Conservation (phyloP, 2,329 filamentous ascomycete species). For the Xylariaceae sp. region DNA sequence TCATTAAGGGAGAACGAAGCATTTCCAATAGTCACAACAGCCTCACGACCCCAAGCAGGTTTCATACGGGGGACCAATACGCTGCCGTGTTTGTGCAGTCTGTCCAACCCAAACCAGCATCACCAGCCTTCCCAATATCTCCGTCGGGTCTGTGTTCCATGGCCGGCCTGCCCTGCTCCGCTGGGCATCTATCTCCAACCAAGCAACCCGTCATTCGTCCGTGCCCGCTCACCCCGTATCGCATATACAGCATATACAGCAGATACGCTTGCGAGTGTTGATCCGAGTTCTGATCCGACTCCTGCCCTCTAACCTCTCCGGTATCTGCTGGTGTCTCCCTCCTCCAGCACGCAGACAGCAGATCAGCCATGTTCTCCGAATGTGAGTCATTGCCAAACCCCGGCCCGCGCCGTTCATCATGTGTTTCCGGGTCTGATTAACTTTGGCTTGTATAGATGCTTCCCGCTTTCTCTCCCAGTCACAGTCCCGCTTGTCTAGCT, state of each 20-base stretch:
- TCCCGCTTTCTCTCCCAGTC: slow-evolving; percentile 95
- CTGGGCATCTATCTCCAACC: slow-evolving; percentile 11
- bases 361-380: slow-evolving; percentile 70
- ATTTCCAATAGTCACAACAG: slow-evolving; percentile 1
- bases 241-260: slow-evolving; percentile 1
- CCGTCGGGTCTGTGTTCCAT: slow-evolving; percentile 5
- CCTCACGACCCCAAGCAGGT: slow-evolving; percentile 1
- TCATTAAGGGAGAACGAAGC: background rate
- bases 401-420: background rate
- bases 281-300: slow-evolving; percentile 15
- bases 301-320: slow-evolving; percentile 12
- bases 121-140: background rate
- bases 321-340: slow-evolving; percentile 29
- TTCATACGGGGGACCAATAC: background rate
- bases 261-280: background rate
- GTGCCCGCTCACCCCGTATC: slow-evolving; percentile 6
- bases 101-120: background rate
- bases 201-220: slow-evolving; percentile 9
- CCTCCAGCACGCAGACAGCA: slow-evolving; percentile 23
- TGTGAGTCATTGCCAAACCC: slow-evolving; percentile 54
- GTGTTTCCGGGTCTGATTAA: slow-evolving; percentile 18
- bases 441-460: slow-evolving; percentile 60
- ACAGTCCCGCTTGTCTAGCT: slow-evolving; percentile 77
- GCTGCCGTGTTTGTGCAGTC: background rate
- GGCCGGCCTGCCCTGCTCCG: slow-evolving; percentile 9